Evolutionary conservation across 2,329 filamentous ascomycete genomes (phyloP), one percentile per base, ranked within the genome.

Genomic region (Pseudogymnoascus sp.): DNA sequence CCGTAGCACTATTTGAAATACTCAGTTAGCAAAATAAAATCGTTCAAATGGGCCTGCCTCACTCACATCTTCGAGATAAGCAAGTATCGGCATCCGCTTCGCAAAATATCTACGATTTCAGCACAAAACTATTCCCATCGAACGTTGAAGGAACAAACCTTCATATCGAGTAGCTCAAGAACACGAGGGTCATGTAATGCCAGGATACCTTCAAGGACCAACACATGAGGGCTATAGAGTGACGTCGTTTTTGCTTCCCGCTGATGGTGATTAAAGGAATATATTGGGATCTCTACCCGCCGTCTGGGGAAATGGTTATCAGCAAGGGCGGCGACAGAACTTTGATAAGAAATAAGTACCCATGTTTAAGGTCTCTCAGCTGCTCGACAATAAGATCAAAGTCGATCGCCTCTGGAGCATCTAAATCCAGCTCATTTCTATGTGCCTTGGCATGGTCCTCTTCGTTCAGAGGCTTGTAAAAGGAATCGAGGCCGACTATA

Each of bases 401-500:
- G 73, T 99, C 94, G 69, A 97, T 90, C 5, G 94, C 92, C 74
- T 92, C 85, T 12, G 94, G 94, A 7, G 92, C 87, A 73, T 99
- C 94, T 75, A 99, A 97, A 72, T 99, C 94, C 74, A 90, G 96
- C 71, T 97, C 91, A 71, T 96, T 97, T 63, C 78, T 77, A 74
- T 97, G 96, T 0, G 94, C 94, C 68, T 84, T 82, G 65, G 79
- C 84, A 59, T 90, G 93, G 71, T 94, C 81, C 70, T 92, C 91
- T 2, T 86, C 80, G 16, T 84, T 88, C 67, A 99, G 77, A 16
- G 87, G 88, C 76, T 97, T 97, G 77, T 99, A 99, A 75, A 96
- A 99, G 11, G 93, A 97, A 75, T 99, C 94, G 88, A 99, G 97
- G 41, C 92, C 96, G 68, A 99, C 76, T 74, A 99, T 97, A 58